Evolutionary conservation across 1,139 yeast species (phyloP).

Genomic region (Geotrichum australiense): DNA sequence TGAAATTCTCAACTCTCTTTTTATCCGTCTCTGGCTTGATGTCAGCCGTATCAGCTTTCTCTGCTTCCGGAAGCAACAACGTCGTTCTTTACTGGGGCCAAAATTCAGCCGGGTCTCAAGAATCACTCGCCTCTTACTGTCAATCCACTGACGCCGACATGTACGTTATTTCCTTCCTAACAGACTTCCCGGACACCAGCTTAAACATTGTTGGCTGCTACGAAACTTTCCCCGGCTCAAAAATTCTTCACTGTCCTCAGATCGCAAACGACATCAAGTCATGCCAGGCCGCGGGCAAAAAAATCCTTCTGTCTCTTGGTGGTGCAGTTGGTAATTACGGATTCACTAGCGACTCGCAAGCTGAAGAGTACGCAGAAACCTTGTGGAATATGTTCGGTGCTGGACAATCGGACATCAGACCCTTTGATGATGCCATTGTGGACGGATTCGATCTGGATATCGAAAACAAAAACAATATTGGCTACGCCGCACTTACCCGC

Average conservation of each 20-base stretch:
- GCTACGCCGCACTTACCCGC: conserved; percentile 46
- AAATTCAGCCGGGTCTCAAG: conserved; percentile 56
- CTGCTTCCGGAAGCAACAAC: conserved; percentile 16
- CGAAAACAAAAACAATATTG: conserved; percentile 47
- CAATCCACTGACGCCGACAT: conserved; percentile 63
- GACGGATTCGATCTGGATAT: conserved; percentile 72
- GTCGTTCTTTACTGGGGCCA: conserved; percentile 91
- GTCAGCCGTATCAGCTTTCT: conserved; percentile 11
- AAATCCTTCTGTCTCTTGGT: conserved; percentile 69
- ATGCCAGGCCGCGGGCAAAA: conserved; percentile 69
- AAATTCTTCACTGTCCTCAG: conserved; percentile 48
- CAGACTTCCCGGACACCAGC: conserved; percentile 45
- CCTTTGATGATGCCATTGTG: conserved; percentile 58
- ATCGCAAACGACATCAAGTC: conserved; percentile 64
- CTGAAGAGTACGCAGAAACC: conserved; percentile 59
- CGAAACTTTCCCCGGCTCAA: conserved; percentile 43
- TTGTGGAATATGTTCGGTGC: conserved; percentile 84
- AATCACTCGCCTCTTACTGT: conserved; percentile 62
- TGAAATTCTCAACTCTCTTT: conserved; percentile 6
- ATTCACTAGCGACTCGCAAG: conserved; percentile 53
- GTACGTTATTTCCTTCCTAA: conserved; percentile 62
- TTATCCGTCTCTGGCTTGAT: neutral
- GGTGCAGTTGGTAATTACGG: conserved; percentile 80
- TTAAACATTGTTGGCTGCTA: conserved; percentile 67
- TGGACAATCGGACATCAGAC: conserved; percentile 56